phyloP scores from a whole-genome alignment of 371 early-diverging fungal species.

The Mucor mucedo region DNA sequence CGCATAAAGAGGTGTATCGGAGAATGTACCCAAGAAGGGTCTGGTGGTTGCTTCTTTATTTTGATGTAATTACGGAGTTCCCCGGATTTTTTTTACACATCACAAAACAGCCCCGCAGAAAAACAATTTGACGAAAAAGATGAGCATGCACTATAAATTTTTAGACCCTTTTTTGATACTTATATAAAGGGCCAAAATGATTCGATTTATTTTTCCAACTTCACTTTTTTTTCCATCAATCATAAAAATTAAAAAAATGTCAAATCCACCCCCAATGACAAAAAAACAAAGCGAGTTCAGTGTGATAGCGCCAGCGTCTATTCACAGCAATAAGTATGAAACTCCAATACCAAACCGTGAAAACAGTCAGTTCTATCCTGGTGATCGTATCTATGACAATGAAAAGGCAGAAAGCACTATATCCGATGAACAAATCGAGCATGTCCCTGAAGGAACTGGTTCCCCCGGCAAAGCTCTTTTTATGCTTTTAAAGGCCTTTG shows the following conservation, averaged over 20 bases:
- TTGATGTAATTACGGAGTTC: neutral
- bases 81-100: neutral
- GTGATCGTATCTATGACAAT: neutral
- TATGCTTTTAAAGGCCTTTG: conserved; percentile 77
- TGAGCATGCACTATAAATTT: neutral
- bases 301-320: conserved; percentile 9
- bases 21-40: neutral
- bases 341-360: conserved; percentile 13
- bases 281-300: conserved; percentile 12
- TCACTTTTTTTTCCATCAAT: conserved; percentile 4
- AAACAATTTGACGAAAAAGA: neutral
- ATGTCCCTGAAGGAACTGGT: conserved; percentile 52
- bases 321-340: conserved; percentile 6
- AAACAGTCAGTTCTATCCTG: neutral
- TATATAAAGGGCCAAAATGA: neutral
- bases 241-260: neutral
- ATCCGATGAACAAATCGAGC: conserved; percentile 29
- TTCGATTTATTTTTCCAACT: neutral
- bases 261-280: conserved; percentile 9
- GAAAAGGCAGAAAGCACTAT: neutral
- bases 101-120: neutral
- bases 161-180: neutral
- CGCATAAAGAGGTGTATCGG: neutral
- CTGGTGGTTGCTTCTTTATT: neutral
- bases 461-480: conserved; percentile 70